phyloP scores from a whole-genome alignment of 2,329 filamentous ascomycete species.

The Cordyceps pruinosa region DNA sequence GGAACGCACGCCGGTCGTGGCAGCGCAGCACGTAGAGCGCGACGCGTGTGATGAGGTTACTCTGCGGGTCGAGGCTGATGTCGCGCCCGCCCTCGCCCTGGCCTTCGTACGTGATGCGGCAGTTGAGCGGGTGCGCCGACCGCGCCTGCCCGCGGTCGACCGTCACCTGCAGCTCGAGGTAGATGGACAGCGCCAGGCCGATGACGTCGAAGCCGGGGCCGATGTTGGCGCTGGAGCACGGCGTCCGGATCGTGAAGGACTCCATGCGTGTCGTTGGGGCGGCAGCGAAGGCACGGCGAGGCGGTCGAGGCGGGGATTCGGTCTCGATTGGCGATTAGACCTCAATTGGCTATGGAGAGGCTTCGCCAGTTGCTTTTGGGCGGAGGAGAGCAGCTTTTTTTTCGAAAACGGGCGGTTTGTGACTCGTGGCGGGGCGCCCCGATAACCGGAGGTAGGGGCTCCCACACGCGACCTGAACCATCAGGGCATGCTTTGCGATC shows the following conservation, averaged over 20 bases:
- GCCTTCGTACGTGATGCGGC: constrained; percentile 85
- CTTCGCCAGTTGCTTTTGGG: neutral
- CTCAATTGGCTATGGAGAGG: neutral
- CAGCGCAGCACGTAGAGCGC: constrained; percentile 92
- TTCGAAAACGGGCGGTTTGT: neutral
- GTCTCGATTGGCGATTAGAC: neutral
- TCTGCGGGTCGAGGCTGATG: constrained; percentile 75
- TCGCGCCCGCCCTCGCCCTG: constrained; percentile 62
- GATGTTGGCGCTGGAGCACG: constrained; percentile 95
- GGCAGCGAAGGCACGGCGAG: neutral
- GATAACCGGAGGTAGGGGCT: constrained; percentile 6
- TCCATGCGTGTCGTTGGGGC: constrained; percentile 33
- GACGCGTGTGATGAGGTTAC: constrained; percentile 89
- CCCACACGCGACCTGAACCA: neutral
- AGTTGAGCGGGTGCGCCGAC: constrained; percentile 66
- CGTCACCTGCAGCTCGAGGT: constrained; percentile 81
- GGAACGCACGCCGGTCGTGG: constrained; percentile 79
- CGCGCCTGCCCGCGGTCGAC: constrained; percentile 52
- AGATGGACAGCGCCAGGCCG: constrained; percentile 86
- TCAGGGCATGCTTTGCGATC: neutral
- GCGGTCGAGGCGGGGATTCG: neutral
- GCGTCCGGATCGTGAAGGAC: constrained; percentile 68
- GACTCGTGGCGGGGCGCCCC: constrained; percentile 12
- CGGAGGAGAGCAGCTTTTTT: neutral
- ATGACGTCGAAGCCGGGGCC: constrained; percentile 97